Conservation (phyloP, 2,329 filamentous ascomycete species). For the Alternaria sp. region DNA sequence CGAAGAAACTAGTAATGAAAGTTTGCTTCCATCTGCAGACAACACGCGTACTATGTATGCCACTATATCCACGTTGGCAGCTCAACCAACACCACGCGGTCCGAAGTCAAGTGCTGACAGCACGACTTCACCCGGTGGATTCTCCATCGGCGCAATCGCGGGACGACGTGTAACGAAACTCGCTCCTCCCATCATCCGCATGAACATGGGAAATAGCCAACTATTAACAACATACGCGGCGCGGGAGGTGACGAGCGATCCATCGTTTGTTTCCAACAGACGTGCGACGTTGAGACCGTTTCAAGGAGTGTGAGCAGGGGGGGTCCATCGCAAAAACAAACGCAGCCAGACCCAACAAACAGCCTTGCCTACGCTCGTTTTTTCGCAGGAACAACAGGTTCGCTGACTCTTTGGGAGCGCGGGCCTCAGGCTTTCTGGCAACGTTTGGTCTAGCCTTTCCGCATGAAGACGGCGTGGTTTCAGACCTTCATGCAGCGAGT, state of each 20-base stretch:
- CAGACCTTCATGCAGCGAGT: slow-evolving; percentile 16
- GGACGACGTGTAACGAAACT: slow-evolving; percentile 3
- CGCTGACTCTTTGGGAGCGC: slow-evolving; percentile 16
- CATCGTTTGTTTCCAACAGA: slow-evolving; percentile 26
- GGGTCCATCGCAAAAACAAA: slow-evolving; percentile 21
- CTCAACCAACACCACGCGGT: neutral
- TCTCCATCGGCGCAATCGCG: neutral
- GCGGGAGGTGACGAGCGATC: slow-evolving; percentile 6
- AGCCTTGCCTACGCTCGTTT: slow-evolving; percentile 28
- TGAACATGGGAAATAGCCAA: slow-evolving; percentile 12
- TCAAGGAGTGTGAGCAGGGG: slow-evolving; percentile 28
- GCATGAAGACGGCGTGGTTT: slow-evolving; percentile 28
- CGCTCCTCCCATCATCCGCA: slow-evolving; percentile 9
- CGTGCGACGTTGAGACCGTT: slow-evolving; percentile 37
- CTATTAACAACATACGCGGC: slow-evolving; percentile 15
- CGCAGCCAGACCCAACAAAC: slow-evolving; percentile 27
- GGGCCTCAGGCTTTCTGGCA: neutral
- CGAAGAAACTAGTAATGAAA: neutral
- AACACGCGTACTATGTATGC: neutral
- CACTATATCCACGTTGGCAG: neutral
- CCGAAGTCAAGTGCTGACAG: neutral
- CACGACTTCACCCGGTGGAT: neutral
- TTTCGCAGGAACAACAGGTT: slow-evolving; percentile 19
- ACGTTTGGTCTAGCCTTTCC: slow-evolving; percentile 12
- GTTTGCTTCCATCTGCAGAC: neutral